phyloP scores from a whole-genome alignment of 2,329 filamentous ascomycete genomes.

The Fusarium coffeatum region DNA sequence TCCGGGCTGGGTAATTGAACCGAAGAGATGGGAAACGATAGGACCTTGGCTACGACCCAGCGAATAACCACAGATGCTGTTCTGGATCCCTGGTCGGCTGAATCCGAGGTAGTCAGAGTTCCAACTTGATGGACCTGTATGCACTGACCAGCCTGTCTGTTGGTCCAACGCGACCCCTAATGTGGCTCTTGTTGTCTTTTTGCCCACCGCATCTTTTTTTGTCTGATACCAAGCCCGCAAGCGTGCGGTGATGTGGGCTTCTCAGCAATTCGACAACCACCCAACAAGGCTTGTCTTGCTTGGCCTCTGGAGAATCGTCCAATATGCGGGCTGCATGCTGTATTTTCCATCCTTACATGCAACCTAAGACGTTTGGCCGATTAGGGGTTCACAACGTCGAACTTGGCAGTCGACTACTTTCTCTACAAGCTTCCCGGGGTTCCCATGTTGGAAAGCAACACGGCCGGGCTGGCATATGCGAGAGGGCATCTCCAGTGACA shows the following conservation, averaged over 20 bases:
- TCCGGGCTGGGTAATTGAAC: constrained; percentile 19
- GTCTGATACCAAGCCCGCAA: constrained; percentile 13
- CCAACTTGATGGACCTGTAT: constrained; percentile 29
- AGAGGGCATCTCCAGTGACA: constrained; percentile 4
- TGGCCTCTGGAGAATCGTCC: constrained; percentile 13
- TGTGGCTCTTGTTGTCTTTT: constrained; percentile 24
- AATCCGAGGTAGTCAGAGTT: constrained; percentile 25
- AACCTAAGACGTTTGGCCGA: not conserved
- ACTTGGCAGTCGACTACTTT: constrained; percentile 6
- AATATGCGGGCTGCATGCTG: constrained; percentile 8
- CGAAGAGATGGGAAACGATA: constrained; percentile 3
- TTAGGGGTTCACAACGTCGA: not conserved
- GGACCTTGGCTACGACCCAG: constrained; percentile 23
- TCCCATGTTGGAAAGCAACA: not conserved
- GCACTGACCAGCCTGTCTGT: constrained; percentile 24
- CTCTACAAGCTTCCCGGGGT: not conserved
- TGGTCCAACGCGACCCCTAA: constrained; percentile 24
- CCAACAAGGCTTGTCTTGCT: constrained; percentile 21
- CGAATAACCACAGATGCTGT: constrained; percentile 1
- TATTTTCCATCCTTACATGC: not conserved
- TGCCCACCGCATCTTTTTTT: constrained; percentile 30
- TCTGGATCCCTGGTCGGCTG: constrained; percentile 42
- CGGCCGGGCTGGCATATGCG: not conserved
- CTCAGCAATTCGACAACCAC: constrained; percentile 20
- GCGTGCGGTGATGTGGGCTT: constrained; percentile 13